Percentiles rank a stretch among this genome's conserved stretches.
These are phyloP conservation scores for Corrigiola litoralis DNA, from an alignment of 179 eudicot genomes.

Conservation along the genomic window DNA sequence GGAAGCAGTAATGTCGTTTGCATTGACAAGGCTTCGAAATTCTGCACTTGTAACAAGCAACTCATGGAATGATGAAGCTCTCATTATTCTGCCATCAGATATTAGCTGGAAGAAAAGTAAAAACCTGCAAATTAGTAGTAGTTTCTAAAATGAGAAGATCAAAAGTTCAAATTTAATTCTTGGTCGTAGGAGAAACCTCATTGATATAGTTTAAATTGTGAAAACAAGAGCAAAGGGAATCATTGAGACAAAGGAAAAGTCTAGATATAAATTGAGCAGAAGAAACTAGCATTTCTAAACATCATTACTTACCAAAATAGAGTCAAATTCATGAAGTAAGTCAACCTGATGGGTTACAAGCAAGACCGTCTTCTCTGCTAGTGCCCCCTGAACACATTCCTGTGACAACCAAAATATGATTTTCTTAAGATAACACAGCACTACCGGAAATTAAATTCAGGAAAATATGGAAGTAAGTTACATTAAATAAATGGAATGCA, in stretches of 20 bases:
- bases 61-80: constrained; percentile 42
- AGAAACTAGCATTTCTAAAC: not conserved
- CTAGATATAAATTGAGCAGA: not conserved
- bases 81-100: constrained; percentile 49
- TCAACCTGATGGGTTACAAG: constrained; percentile 84
- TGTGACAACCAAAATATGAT: constrained; percentile 11
- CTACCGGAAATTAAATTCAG: not conserved
- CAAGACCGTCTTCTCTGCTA: constrained; percentile 57
- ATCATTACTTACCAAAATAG: constrained; percentile 50
- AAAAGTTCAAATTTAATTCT: no score
- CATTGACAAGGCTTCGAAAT: constrained; percentile 44
- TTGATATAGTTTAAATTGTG: no score
- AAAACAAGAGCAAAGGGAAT: no score
- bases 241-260: no score
- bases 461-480: constrained; percentile 6
- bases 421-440: not conserved
- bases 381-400: constrained; percentile 74
- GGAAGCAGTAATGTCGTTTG: constrained; percentile 54
- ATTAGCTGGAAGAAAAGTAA: constrained; percentile 52
- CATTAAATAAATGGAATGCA: constrained; percentile 61
- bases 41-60: constrained; percentile 45
- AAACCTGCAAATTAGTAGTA: no score
- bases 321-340: constrained; percentile 68
- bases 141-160: no score
- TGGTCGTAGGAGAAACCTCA: no score